Evolutionary conservation across 1,139 yeast species (phyloP), one percentile per base, ranked within the genome.

Genomic region (Sugiyamaella novakii): DNA sequence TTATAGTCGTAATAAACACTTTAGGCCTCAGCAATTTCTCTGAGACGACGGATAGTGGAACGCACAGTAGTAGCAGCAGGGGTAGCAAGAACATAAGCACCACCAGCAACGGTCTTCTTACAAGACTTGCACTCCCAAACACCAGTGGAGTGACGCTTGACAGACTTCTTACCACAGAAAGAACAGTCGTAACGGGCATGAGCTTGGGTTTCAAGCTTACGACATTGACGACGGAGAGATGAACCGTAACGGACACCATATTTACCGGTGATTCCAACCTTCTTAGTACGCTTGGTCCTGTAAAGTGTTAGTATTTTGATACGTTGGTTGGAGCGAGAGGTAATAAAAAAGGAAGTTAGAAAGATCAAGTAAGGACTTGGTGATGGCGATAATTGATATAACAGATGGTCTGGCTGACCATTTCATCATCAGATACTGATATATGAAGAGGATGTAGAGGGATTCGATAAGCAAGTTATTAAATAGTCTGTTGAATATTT

Each of bases 191-290:
- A 94, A 75, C 87, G 88, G 71, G 98, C 87, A 80, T 92, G 98
- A 77, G 91, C 97, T 80, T 89, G 97, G 71, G 88, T 86, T 81
- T 94, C 98, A 79, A 94, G 81, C 84, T 92, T 92, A 86, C 91
- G 91, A 83, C 96, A 87, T 80, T 89, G 97, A 83, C 98, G 91
- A 87, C 99, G 91, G 78, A 92, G 84, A 65, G 99, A 94, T 71
- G 98, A 92, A 91, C 99, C 98, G 81, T 92, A 92, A 85, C 98
- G 91, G 80, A 92, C 97, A 87, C 98, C 99, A 85, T 88, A 92
- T 84, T 94, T 94, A 84, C 99, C 99, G 78, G 99, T 92, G 83
- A 92, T 92, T 79, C 99, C 99, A 76, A 92, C 99, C 91, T 92
- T 92, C 95, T 92, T 92, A 71, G 99, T 92, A 87, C 99, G 88